Percentiles rank a stretch among this genome's conserved stretches.
Evolutionary conservation across 176 grass and related monocot genomes (phyloP).

Genomic region (Musa itinerans): DNA sequence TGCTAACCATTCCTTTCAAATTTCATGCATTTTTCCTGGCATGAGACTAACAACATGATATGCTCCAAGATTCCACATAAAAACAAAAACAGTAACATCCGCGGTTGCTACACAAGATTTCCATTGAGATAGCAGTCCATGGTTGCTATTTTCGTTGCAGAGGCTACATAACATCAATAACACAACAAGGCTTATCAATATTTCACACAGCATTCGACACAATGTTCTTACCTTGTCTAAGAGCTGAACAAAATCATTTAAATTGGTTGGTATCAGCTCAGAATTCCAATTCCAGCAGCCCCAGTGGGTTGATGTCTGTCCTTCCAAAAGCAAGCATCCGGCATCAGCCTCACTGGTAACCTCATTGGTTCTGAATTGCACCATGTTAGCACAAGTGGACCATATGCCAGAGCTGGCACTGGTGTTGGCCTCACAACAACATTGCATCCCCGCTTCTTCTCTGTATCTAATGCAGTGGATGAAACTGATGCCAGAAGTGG

Average conservation of each 20-base stretch:
- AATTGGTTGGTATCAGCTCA: constrained; percentile 21
- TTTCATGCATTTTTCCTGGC: too few relatives aligned
- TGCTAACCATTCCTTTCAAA: too few relatives aligned
- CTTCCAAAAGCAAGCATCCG: constrained; percentile 91
- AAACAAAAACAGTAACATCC: too few relatives aligned
- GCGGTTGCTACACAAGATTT: too few relatives aligned
- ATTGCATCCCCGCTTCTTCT: constrained; percentile 42
- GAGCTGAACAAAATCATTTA: neutral
- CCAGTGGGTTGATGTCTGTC: constrained; percentile 74
- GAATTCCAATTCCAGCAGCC: constrained; percentile 57
- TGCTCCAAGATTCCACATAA: too few relatives aligned
- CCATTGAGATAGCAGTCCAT: too few relatives aligned
- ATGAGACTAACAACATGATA: too few relatives aligned
- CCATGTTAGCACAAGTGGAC: constrained; percentile 64
- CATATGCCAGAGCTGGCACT: constrained; percentile 32
- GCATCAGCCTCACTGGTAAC: constrained; percentile 49
- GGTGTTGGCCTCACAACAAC: neutral
- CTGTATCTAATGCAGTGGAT: constrained; percentile 14
- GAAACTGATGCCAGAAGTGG: neutral
- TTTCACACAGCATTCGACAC: neutral
- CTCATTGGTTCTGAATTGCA: constrained; percentile 91
- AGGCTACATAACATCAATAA: too few relatives aligned
- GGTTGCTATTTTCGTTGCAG: too few relatives aligned
- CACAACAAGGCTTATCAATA: neutral
- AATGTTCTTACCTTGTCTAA: neutral